These are phyloP conservation scores for Monilinia aucupariae DNA, from an alignment of 2,329 filamentous ascomycete species.

Conservation along the genomic window DNA sequence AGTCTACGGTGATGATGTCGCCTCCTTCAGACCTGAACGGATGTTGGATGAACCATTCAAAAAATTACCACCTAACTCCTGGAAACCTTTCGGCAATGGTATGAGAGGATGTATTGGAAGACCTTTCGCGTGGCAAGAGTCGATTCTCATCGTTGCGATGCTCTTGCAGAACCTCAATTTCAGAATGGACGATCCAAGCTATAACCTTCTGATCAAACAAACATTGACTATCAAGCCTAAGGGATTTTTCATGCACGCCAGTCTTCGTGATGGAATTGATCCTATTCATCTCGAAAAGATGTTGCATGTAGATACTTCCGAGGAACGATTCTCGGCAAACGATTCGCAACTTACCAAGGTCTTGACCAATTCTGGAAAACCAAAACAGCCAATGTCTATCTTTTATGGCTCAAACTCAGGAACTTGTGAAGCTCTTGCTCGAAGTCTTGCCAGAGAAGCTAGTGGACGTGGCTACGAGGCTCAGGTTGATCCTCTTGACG, in stretches of 20 bases:
- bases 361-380: neutral
- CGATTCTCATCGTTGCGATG: conserved; percentile 55
- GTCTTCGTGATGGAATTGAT: conserved; percentile 42
- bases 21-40: conserved; percentile 63
- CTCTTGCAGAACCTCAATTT: conserved; percentile 70
- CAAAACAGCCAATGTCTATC: conserved; percentile 46
- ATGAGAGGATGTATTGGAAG: conserved; percentile 66
- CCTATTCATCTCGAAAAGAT: conserved; percentile 40
- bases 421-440: conserved; percentile 66
- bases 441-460: conserved; percentile 56
- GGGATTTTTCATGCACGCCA: conserved; percentile 57
- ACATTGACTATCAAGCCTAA: conserved; percentile 60
- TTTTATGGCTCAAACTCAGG: conserved; percentile 71
- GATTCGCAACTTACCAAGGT: neutral
- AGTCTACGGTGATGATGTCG: conserved; percentile 60
- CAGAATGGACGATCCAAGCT: conserved; percentile 54
- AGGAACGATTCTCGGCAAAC: neutral
- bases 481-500: conserved; percentile 53
- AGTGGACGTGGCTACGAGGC: conserved; percentile 51
- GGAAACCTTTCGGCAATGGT: conserved; percentile 75
- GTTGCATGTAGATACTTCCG: conserved; percentile 27
- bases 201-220: conserved; percentile 49
- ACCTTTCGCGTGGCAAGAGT: conserved; percentile 71
- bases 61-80: conserved; percentile 56
- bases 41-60: conserved; percentile 67